Conservation (phyloP, 2,329 filamentous ascomycete genomes). For the Dryadomyces quercivorus region DNA sequence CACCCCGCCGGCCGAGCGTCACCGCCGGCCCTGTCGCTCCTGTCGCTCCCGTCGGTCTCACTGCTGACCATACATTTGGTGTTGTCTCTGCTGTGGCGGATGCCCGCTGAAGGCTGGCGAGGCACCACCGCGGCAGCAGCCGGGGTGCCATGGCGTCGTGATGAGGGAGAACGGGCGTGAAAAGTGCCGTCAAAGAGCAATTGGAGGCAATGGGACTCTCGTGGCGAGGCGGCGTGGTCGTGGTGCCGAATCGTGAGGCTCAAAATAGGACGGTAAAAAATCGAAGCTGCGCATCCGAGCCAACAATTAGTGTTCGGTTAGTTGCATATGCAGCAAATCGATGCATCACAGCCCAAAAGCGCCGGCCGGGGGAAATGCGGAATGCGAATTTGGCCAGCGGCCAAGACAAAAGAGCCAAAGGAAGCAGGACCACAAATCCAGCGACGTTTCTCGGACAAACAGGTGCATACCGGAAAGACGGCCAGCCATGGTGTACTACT, state of each 20-base stretch:
- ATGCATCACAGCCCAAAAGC: not conserved
- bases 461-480: conserved; percentile 22
- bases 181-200: not conserved
- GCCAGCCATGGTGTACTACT: conserved; percentile 76
- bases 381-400: not conserved
- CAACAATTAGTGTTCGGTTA: not conserved
- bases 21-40: not conserved
- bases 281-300: not conserved
- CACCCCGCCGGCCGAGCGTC: conserved; percentile 25
- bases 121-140: conserved; percentile 21
- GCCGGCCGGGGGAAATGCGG: not conserved
- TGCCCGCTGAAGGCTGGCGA: conserved; percentile 10
- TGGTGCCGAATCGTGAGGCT: not conserved
- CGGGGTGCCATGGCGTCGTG: conserved; percentile 18
- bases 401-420: not conserved
- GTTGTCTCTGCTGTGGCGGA: not conserved
- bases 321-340: not conserved
- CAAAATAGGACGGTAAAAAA: not conserved
- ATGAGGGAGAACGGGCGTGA: not conserved
- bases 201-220: not conserved
- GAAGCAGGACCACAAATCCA: not conserved
- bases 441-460: not conserved
- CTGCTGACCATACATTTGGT: not conserved
- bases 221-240: not conserved
- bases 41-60: no score